Percentiles rank a stretch among this genome's conserved stretches.
Evolutionary conservation across 208 protist genomes (phyloP).

Genomic region (Leishmania martiniquensis): DNA sequence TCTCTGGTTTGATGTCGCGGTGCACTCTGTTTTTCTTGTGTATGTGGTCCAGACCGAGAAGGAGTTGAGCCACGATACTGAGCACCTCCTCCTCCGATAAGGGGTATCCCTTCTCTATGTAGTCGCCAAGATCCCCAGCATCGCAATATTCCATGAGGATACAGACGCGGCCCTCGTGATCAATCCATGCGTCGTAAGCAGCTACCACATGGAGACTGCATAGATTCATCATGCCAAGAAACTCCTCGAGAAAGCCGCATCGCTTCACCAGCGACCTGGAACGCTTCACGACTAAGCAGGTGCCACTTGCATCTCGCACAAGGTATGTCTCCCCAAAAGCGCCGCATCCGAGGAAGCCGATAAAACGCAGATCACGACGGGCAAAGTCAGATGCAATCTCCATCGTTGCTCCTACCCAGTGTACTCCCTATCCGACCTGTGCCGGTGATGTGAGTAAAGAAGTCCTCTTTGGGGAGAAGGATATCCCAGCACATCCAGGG

Average conservation of each 20-base stretch:
- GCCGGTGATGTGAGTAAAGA: not conserved
- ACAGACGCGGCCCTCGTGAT: slow-evolving; percentile 43
- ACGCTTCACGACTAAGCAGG: slow-evolving; percentile 59
- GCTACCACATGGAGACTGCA: slow-evolving; percentile 64
- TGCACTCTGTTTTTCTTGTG: slow-evolving; percentile 90
- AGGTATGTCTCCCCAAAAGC: slow-evolving; percentile 54
- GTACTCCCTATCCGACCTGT: not conserved
- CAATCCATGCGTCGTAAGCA: slow-evolving; percentile 56
- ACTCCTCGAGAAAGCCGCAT: slow-evolving; percentile 35
- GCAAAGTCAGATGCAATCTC: not conserved
- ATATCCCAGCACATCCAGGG: not conserved
- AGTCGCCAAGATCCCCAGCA: slow-evolving; percentile 52
- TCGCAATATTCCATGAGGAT: slow-evolving; percentile 85
- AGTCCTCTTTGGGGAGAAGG: not conserved
- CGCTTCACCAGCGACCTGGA: slow-evolving; percentile 27
- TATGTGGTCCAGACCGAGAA: slow-evolving; percentile 76
- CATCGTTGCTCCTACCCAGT: not conserved
- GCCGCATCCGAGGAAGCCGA: slow-evolving; percentile 38
- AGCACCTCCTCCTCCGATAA: slow-evolving; percentile 45
- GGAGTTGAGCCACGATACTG: slow-evolving; percentile 60
- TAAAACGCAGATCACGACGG: not conserved
- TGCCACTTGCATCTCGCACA: slow-evolving; percentile 24
- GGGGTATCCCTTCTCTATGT: slow-evolving; percentile 42
- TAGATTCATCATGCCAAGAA: slow-evolving; percentile 44
- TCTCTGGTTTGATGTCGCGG: slow-evolving; percentile 96